Evolutionary conservation across 2,329 filamentous ascomycete genomes (phyloP), one percentile per base, ranked within the genome.

Genomic region (Xenoacremonium recifei): DNA sequence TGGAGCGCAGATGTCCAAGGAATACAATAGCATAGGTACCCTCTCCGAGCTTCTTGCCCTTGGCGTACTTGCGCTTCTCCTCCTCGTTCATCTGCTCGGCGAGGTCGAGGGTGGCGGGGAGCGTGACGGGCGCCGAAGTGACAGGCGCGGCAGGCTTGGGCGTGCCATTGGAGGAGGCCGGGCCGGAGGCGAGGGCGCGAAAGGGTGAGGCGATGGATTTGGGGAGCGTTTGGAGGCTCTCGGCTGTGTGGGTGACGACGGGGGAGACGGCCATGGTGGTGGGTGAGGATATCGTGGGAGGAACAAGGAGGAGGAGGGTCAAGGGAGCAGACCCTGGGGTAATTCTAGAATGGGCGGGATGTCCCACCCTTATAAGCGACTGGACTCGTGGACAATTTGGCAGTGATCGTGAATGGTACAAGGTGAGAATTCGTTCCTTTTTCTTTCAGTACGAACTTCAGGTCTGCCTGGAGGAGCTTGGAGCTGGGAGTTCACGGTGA

Each of bases 21-120:
- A 90, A 96, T 59, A 99, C 93, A 59, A 95, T 85, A 63, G 93
- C 93, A 65, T 99, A 99, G 50, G 93, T 97, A 72, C 93, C 93
- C 68, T 95, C 89, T 65, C 93, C 93, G 46, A 99, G 81, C 62
- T 93, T 93, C 64, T 87, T 90, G 85, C 87, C 89, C 72, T 95
- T 95, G 52, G 93, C 80, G 65, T 96, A 99, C 73, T 93, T 95
- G 53, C 80, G 78, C 66, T 90, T 89, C 59, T 89, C 86, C 37
- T 86, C 81, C 44, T 88, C 83, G 61, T 92, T 92, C 64, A 91
- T 76, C 62, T 89, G 84, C 66, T 92, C 87, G n/a, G 87, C 76
- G n/a, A 83, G 64, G 57, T 85, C 81, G 43, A 80, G 68, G 13
- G 67, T 70, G 11, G 68, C 54, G 7, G 67, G 64, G 10, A 61